Conservation (phyloP, 202 grass and related monocot species). For the Elaeis oleifera region DNA sequence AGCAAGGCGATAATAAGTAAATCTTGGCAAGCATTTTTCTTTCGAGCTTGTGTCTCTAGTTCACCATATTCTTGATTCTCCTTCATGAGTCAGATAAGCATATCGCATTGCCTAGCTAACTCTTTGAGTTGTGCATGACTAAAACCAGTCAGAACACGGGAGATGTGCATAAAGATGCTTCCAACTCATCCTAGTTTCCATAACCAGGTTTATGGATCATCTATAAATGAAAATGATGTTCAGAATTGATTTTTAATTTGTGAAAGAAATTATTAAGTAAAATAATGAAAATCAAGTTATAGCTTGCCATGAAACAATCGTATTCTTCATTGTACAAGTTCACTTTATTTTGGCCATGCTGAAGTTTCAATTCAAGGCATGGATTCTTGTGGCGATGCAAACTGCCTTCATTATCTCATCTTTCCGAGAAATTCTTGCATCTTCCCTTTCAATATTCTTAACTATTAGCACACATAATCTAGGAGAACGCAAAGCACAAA, state of each 20-base stretch:
- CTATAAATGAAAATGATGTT: conserved; percentile 55
- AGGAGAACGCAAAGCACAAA: conserved; percentile 8
- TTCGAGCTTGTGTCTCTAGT: conserved; percentile 80
- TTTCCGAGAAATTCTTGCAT: conserved; percentile 83
- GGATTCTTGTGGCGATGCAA: conserved; percentile 93
- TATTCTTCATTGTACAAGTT: conserved; percentile 99
- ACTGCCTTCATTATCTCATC: conserved; percentile 96
- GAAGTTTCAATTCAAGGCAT: conserved; percentile 91
- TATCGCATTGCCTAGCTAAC: conserved; percentile 87
- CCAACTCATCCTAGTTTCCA: conserved; percentile 93
- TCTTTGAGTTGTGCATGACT: conserved; percentile 83
- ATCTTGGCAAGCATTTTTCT: conserved; percentile 82
- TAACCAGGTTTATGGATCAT: conserved; percentile 99
- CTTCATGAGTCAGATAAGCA: conserved; percentile 78
- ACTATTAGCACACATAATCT: conserved; percentile 90
- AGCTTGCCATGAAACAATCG: conserved; percentile 72
- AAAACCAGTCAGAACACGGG: conserved; percentile 97
- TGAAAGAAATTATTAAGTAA: background rate
- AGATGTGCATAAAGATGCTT: conserved; percentile 80
- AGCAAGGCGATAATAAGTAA: background rate
- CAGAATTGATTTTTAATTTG: conserved; percentile 4
- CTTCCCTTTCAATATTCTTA: conserved; percentile 94
- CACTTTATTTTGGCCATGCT: conserved; percentile 93
- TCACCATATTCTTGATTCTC: conserved; percentile 98
- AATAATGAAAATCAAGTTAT: background rate